These are phyloP conservation scores for Cercospora canescens DNA, from an alignment of 2,329 filamentous ascomycete species.

Conservation along the genomic window DNA sequence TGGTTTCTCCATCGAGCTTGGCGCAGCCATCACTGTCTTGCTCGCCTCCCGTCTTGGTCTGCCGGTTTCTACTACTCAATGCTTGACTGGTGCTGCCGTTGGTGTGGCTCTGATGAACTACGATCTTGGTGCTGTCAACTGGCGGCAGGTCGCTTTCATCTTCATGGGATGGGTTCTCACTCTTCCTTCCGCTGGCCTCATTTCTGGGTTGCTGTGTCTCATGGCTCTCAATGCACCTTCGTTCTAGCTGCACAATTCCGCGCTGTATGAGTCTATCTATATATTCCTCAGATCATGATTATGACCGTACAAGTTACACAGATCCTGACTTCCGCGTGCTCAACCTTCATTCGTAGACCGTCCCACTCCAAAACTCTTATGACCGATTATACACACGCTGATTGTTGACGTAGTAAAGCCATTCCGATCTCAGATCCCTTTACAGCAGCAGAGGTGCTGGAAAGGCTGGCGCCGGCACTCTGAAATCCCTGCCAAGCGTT, in stretches of 20 bases:
- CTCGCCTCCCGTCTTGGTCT: constrained; percentile 62
- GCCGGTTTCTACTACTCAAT: constrained; percentile 64
- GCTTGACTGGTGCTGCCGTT: constrained; percentile 60
- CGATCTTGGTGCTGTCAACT: constrained; percentile 59
- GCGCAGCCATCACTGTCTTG: constrained; percentile 61
- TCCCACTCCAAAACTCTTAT: neutral
- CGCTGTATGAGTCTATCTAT: neutral
- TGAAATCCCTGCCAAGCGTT: neutral
- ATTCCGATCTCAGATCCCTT: neutral
- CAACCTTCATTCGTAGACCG: neutral
- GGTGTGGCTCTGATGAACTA: constrained; percentile 62
- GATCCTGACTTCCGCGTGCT: neutral
- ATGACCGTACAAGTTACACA: neutral
- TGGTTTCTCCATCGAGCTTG: constrained; percentile 61
- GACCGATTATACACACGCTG: neutral
- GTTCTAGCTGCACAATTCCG: neutral
- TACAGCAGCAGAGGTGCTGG: neutral
- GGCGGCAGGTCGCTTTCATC: constrained; percentile 61
- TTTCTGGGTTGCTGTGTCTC: constrained; percentile 61
- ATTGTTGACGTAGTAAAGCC: neutral
- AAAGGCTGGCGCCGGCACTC: neutral
- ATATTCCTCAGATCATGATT: neutral
- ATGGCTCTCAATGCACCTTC: constrained; percentile 39
- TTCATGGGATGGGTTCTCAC: constrained; percentile 62
- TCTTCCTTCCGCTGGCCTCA: constrained; percentile 55